Evolutionary conservation across 2,329 filamentous ascomycete genomes (phyloP).

Genomic region (Furcasterigmium sp.): DNA sequence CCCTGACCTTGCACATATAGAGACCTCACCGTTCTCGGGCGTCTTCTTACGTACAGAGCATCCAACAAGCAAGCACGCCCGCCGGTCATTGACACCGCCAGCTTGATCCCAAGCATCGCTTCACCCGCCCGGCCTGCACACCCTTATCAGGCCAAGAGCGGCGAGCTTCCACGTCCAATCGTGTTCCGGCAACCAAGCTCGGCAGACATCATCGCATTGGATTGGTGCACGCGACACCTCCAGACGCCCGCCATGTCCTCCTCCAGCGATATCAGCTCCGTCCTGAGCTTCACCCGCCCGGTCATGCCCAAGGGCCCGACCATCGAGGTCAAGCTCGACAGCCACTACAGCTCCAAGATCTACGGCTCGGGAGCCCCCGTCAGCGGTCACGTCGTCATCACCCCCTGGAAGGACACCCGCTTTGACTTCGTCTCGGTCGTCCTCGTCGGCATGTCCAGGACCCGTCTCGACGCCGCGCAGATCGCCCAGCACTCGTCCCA

Average conservation of each 20-base stretch:
- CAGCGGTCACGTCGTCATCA: constrained; percentile 42
- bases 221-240: neutral
- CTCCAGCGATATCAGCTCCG: constrained; percentile 13
- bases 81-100: too few species aligned
- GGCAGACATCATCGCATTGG: neutral
- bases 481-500: constrained; percentile 42
- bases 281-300: constrained; percentile 5
- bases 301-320: constrained; percentile 19
- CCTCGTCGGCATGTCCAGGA: constrained; percentile 44
- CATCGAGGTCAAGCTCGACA: constrained; percentile 44
- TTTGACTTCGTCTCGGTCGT: constrained; percentile 49
- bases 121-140: too few species aligned
- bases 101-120: too few species aligned
- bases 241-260: constrained; percentile 7
- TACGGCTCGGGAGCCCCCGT: constrained; percentile 51
- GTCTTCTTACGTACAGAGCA: too few species aligned
- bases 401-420: constrained; percentile 34
- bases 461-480: constrained; percentile 45
- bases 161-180: too few species aligned
- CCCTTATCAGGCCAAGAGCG: too few species aligned
- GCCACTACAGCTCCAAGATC: constrained; percentile 49
- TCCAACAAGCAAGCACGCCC: too few species aligned
- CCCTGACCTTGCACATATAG: too few species aligned
- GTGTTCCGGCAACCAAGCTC: neutral
- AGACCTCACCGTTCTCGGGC: too few species aligned